Evolutionary conservation across 352 stramenopile genomes (phyloP).

Genomic region (Pythium brassicae): DNA sequence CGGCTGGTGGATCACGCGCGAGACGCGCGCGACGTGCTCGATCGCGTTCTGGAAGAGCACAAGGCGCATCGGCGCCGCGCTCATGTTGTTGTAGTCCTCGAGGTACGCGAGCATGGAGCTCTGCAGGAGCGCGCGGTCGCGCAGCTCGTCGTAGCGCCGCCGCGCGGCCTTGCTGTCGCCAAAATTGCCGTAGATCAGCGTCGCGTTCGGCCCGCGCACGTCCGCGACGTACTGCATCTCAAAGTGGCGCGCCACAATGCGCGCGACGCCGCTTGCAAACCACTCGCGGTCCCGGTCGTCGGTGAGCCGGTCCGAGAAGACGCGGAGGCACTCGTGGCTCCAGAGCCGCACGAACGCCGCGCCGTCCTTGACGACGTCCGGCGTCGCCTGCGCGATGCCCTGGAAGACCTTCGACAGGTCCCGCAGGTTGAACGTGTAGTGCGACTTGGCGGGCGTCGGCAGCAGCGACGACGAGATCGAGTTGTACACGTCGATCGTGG

Average conservation of each 20-base stretch:
- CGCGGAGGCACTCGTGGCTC: conserved; percentile 89
- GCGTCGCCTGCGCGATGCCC: conserved; percentile 81
- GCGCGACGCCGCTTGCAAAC: conserved; percentile 72
- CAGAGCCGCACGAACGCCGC: conserved; percentile 87
- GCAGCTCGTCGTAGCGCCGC: conserved; percentile 88
- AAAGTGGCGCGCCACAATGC: conserved; percentile 77
- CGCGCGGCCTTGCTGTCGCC: conserved; percentile 61
- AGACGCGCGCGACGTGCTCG: conserved; percentile 92
- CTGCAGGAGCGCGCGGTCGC: conserved; percentile 73
- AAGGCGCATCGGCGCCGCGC: conserved; percentile 90
- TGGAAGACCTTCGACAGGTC: conserved; percentile 93
- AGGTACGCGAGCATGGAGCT: conserved; percentile 90
- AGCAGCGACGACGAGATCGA: conserved; percentile 86
- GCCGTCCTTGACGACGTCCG: conserved; percentile 75
- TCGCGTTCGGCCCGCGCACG: conserved; percentile 54
- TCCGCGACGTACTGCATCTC: conserved; percentile 68
- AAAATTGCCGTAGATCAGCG: conserved; percentile 90
- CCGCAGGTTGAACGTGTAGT: conserved; percentile 95
- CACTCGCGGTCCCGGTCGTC: conserved; percentile 85
- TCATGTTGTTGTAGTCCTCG: conserved; percentile 96
- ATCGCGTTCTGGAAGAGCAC: conserved; percentile 95
- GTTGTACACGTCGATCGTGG: conserved; percentile 93
- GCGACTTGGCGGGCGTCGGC: conserved; percentile 90
- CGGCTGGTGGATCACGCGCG: conserved; percentile 90
- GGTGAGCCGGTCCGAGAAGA: conserved; percentile 91